Percentiles rank a stretch among this genome's conserved stretches.
phyloP scores from a whole-genome alignment of 2,329 filamentous ascomycete genomes.

The Curvularia verruculosa region DNA sequence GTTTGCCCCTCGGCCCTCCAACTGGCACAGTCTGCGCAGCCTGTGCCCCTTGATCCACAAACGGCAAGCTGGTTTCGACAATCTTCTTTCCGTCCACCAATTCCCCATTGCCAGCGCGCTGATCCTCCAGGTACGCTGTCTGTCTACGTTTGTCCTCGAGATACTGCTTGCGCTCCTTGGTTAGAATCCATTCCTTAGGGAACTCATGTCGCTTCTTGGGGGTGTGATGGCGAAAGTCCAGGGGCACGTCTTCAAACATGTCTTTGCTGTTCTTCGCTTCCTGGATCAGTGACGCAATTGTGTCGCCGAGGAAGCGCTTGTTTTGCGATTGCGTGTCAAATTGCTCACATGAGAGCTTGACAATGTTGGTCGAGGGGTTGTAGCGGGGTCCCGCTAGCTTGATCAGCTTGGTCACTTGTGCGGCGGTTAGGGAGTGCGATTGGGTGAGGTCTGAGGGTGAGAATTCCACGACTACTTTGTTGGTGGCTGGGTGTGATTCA shows the following conservation, averaged over 20 bases:
- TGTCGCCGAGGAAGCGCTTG: constrained; percentile 88
- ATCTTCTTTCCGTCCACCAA: constrained; percentile 61
- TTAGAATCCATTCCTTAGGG: constrained; percentile 83
- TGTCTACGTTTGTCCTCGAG: constrained; percentile 66
- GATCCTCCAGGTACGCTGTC: constrained; percentile 60
- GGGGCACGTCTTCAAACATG: constrained; percentile 84
- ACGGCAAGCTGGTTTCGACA: constrained; percentile 44
- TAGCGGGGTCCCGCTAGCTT: constrained; percentile 87
- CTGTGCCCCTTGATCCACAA: constrained; percentile 17
- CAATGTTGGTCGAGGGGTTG: constrained; percentile 79
- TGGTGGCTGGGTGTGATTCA: constrained; percentile 86
- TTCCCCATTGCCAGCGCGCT: constrained; percentile 59
- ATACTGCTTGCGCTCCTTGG: constrained; percentile 67
- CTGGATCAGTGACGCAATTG: constrained; percentile 73
- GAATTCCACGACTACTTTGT: constrained; percentile 95
- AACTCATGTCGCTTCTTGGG: constrained; percentile 72
- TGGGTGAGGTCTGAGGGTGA: constrained; percentile 74
- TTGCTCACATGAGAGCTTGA: constrained; percentile 90
- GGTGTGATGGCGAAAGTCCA: constrained; percentile 86
- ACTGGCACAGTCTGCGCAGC: constrained; percentile 28
- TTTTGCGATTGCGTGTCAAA: constrained; percentile 92
- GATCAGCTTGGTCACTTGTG: constrained; percentile 78
- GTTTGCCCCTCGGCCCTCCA: constrained; percentile 22
- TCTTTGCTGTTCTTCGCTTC: constrained; percentile 78
- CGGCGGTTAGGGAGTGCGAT: constrained; percentile 68